A percentile compares a stretch with the other conserved stretches of the same genome.
Conservation (phyloP, 2,329 filamentous ascomycete species). For the Colletotrichum horii region DNA sequence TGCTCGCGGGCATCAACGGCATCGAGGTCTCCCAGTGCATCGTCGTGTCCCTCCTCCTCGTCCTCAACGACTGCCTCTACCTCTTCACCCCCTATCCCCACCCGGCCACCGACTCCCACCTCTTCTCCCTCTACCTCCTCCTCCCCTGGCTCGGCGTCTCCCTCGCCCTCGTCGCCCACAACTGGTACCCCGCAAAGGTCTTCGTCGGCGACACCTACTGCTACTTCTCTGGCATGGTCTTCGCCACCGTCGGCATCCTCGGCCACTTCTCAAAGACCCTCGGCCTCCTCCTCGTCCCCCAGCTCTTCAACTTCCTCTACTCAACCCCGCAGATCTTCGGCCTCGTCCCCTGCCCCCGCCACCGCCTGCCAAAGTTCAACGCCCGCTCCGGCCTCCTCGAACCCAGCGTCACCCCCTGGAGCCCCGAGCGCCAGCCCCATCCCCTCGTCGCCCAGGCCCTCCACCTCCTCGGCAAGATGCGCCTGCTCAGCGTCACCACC, state of each 20-base stretch:
- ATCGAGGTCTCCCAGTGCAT: slow-evolving; percentile 96
- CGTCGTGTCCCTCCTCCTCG: slow-evolving; percentile 83
- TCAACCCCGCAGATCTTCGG: slow-evolving; percentile 91
- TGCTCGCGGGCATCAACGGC: slow-evolving; percentile 98
- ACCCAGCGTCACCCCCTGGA: slow-evolving; percentile 82
- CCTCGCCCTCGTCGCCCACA: slow-evolving; percentile 83
- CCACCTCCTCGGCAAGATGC: slow-evolving; percentile 70
- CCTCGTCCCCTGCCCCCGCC: slow-evolving; percentile 88
- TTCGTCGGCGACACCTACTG: slow-evolving; percentile 99
- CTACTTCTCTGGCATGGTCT: slow-evolving; percentile 99
- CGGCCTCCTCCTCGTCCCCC: slow-evolving; percentile 86
- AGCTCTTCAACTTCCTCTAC: slow-evolving; percentile 97
- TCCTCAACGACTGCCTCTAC: slow-evolving; percentile 88
- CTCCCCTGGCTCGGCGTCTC: slow-evolving; percentile 95
- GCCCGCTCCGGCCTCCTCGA: slow-evolving; percentile 83
- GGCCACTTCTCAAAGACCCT: slow-evolving; percentile 99
- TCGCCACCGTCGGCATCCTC: slow-evolving; percentile 94
- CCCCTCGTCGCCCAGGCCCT: slow-evolving; percentile 67
- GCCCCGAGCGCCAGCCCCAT: slow-evolving; percentile 69
- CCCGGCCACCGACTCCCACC: slow-evolving; percentile 91
- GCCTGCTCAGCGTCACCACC: slow-evolving; percentile 65
- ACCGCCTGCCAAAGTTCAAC: slow-evolving; percentile 90
- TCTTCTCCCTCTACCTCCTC: slow-evolving; percentile 95
- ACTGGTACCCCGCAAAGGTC: slow-evolving; percentile 93
- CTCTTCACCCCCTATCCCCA: slow-evolving; percentile 84